Conservation (phyloP, 441 rosid species). For the Corymbia calophylla region DNA sequence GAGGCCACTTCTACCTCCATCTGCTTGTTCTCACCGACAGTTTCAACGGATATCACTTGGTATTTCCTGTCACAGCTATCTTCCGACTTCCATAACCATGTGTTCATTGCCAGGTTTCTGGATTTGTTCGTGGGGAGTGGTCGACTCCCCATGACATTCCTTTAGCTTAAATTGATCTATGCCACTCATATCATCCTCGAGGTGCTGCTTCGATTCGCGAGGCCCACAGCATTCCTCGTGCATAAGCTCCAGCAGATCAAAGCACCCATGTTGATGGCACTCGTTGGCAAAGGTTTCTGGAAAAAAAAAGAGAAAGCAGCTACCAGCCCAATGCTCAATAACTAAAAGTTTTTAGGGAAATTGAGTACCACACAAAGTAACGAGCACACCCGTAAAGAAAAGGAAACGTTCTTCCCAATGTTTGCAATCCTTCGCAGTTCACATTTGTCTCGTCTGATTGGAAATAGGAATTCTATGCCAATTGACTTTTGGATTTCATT, state of each 20-base stretch:
- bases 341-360: too few relatives aligned
- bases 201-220: neutral
- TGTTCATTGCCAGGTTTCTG: neutral
- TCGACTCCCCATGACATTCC: accelerated
- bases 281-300: neutral
- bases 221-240: neutral
- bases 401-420: neutral
- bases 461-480: neutral
- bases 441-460: neutral
- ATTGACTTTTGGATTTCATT: too few relatives aligned
- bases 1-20: too few relatives aligned
- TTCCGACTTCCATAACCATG: neutral
- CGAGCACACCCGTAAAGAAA: too few relatives aligned
- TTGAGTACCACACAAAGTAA: too few relatives aligned
- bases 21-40: neutral
- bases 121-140: neutral
- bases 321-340: neutral
- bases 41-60: neutral
- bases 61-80: neutral
- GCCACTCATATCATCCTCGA: neutral
- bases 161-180: neutral
- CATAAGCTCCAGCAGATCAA: neutral
- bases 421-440: neutral
- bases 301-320: neutral
- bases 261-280: neutral